A percentile compares a stretch with the other conserved stretches of the same genome.
Evolutionary conservation across 1,284 basidiomycete species (phyloP).

Genomic region (Boletus nobilissimus): DNA sequence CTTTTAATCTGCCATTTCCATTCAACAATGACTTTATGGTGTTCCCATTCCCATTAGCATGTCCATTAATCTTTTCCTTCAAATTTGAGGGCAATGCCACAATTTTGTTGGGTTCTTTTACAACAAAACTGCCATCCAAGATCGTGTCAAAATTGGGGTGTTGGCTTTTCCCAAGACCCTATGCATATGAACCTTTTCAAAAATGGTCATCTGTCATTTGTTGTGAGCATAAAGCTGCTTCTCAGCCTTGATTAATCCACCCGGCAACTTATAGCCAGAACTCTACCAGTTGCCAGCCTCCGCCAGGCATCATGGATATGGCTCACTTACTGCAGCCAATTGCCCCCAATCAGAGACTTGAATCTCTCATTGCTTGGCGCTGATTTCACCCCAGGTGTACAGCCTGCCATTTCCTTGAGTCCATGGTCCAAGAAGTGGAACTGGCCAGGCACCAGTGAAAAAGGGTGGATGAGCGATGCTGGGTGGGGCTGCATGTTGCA

Average conservation of each 20-base stretch:
- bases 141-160: constrained; percentile 83
- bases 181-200: constrained; percentile 76
- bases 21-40: constrained; percentile 23
- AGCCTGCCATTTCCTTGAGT: constrained; percentile 37
- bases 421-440: constrained; percentile 58
- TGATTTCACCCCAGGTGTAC: constrained; percentile 41
- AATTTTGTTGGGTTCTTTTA: constrained; percentile 33
- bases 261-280: no score
- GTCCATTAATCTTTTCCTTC: constrained; percentile 40
- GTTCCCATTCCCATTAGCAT: constrained; percentile 42
- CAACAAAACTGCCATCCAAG: constrained; percentile 66
- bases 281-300: constrained; percentile 52
- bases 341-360: constrained; percentile 81
- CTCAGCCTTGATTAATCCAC: no score
- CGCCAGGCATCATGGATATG: constrained; percentile 75
- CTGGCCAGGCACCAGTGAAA: constrained; percentile 67
- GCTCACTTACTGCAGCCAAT: constrained; percentile 93
- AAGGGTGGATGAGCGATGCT: constrained; percentile 90
- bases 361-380: constrained; percentile 63
- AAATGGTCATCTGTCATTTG: constrained; percentile 64
- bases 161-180: constrained; percentile 92
- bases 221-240: constrained; percentile 64
- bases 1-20: constrained; percentile 66
- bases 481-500: constrained; percentile 99
- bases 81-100: constrained; percentile 13